These are phyloP conservation scores for Saraca asoca DNA, from an alignment of 331 rosid genomes.

Conservation along the genomic window DNA sequence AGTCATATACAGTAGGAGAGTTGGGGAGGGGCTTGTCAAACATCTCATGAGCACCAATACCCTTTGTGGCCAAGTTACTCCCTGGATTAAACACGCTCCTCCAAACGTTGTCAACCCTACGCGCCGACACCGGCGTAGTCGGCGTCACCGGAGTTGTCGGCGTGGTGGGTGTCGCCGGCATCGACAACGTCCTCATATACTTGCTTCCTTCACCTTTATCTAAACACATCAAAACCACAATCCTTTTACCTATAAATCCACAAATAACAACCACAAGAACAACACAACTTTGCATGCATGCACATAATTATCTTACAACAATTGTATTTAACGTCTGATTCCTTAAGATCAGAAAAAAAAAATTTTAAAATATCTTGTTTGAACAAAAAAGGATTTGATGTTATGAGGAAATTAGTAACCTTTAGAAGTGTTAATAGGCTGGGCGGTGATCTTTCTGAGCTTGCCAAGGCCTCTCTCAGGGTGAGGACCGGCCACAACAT, in stretches of 20 bases:
- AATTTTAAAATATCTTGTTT: no score
- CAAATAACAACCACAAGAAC: no score
- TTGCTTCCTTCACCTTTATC: slow-evolving; percentile 54
- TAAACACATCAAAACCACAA: background rate
- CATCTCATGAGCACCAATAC: slow-evolving; percentile 55
- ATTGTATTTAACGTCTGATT: no score
- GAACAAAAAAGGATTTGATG: no score
- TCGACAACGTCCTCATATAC: slow-evolving; percentile 42
- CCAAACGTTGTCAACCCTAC: slow-evolving; percentile 81
- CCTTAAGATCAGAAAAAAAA: no score
- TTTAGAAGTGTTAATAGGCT: slow-evolving; percentile 41
- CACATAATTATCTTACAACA: background rate
- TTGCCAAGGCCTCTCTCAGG: slow-evolving; percentile 83
- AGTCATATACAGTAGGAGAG: slow-evolving; percentile 91
- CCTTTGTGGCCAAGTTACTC: slow-evolving; percentile 74
- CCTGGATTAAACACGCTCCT: slow-evolving; percentile 98
- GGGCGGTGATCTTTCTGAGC: slow-evolving; percentile 59
- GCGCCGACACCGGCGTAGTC: slow-evolving; percentile 51
- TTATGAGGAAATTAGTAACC: slow-evolving; percentile 24
- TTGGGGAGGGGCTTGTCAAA: slow-evolving; percentile 90
- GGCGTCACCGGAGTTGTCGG: slow-evolving; percentile 62
- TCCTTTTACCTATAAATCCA: no score
- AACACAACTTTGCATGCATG: background rate
- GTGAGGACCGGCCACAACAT: slow-evolving; percentile 75
- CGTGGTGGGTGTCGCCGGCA: slow-evolving; percentile 59